Evolutionary conservation across 2,329 filamentous ascomycete genomes (phyloP).

Genomic region (Madurella fahalii): DNA sequence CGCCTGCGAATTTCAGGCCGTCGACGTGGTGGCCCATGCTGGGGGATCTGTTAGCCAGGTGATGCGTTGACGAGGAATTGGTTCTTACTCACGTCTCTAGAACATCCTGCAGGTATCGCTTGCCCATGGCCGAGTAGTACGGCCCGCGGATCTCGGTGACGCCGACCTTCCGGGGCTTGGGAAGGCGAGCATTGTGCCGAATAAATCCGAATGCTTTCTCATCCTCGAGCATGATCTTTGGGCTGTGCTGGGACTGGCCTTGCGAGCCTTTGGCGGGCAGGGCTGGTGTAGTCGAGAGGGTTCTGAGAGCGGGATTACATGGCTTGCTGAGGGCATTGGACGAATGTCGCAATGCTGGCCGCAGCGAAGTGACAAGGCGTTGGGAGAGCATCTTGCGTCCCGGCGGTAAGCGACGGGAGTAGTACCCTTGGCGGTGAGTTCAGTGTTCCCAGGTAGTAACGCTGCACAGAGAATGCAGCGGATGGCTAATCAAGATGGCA

Average conservation of each 20-base stretch:
- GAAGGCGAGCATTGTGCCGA: constrained; percentile 44
- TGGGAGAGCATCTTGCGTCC: not conserved
- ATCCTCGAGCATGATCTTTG: constrained; percentile 42
- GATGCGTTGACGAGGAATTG: not conserved
- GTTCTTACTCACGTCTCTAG: constrained; percentile 43
- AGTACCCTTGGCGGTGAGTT: too few species aligned
- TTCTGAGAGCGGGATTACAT: not conserved
- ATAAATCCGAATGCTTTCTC: constrained; percentile 47
- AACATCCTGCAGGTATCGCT: constrained; percentile 48
- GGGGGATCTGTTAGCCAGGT: not conserved
- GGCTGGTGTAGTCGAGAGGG: not conserved
- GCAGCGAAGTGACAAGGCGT: not conserved
- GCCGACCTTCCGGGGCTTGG: constrained; percentile 45
- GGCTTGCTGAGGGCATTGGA: not conserved
- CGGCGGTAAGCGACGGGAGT: not conserved
- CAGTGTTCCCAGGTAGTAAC: too few species aligned
- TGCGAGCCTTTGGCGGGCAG: not conserved
- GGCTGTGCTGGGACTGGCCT: not conserved
- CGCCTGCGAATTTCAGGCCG: constrained; percentile 52
- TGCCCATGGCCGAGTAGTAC: constrained; percentile 53
- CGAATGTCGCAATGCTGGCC: not conserved
- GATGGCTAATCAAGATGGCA: too few species aligned
- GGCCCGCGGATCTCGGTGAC: constrained; percentile 54
- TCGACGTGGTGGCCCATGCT: constrained; percentile 52
- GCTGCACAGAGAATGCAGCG: too few species aligned